Conservation (phyloP, 768 basidiomycete genomes). For the Pleurotus cornucopiae region DNA sequence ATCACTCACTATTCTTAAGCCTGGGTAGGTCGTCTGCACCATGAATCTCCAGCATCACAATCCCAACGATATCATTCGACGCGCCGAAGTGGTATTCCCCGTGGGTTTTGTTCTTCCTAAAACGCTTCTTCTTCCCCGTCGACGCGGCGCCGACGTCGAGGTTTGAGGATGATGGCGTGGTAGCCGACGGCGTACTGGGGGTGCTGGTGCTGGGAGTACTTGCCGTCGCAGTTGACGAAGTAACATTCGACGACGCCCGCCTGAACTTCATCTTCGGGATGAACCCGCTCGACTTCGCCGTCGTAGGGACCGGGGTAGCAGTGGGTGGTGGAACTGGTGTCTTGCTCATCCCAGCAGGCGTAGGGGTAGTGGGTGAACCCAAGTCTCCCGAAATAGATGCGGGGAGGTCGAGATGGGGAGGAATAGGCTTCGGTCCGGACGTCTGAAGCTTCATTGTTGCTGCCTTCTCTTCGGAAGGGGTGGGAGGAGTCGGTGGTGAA, state of each 20-base stretch:
- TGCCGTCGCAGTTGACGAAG: background rate
- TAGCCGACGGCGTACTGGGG: background rate
- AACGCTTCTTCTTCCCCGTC: constrained; percentile 9
- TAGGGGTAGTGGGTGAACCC: background rate
- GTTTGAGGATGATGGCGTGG: background rate
- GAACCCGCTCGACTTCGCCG: background rate
- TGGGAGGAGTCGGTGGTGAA: constrained; percentile 8
- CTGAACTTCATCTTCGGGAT: constrained; percentile 9
- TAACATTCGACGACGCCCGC: background rate
- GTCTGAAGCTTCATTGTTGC: background rate
- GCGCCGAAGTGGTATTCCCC: too few species aligned
- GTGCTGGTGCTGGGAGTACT: background rate
- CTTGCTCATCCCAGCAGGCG: background rate
- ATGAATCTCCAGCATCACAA: too few species aligned
- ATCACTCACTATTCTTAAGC: constrained; percentile 76
- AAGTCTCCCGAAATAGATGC: constrained; percentile 2
- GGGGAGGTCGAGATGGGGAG: constrained; percentile 5
- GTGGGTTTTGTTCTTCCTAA: constrained; percentile 14
- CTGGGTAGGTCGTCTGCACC: constrained; percentile 37
- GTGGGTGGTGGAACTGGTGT: constrained; percentile 5
- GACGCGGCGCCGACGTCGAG: background rate
- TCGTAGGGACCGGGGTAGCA: background rate
- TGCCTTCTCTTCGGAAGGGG: background rate
- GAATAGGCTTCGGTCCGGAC: background rate
- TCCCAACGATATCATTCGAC: too few species aligned